Conservation (phyloP, 352 stramenopile species). For the Globisporangium cystogenes region DNA sequence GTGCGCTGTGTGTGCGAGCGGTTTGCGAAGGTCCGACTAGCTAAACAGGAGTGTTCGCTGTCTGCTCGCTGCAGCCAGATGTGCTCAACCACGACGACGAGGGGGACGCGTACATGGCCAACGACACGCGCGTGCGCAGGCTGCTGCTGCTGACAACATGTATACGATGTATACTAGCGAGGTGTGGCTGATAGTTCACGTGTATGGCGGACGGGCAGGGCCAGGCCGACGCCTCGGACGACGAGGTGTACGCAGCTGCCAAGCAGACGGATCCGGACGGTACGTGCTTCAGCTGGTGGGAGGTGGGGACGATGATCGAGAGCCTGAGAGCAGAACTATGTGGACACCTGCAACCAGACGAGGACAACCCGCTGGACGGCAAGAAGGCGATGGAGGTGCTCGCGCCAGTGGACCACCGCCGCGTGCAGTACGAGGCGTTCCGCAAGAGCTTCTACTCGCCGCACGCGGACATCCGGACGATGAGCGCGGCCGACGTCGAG, state of each 20-base stretch:
- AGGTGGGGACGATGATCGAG: not conserved
- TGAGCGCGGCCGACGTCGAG: slow-evolving; percentile 30
- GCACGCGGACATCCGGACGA: slow-evolving; percentile 30
- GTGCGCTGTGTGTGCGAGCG: slow-evolving; percentile 13
- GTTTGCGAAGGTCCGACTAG: too few relatives aligned
- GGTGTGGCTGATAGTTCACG: not conserved
- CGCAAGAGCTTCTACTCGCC: slow-evolving; percentile 70
- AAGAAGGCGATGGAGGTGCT: slow-evolving; percentile 78
- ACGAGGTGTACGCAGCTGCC: slow-evolving; percentile 70
- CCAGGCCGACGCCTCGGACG: slow-evolving; percentile 44
- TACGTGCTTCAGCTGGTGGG: not conserved
- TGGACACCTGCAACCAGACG: too few relatives aligned
- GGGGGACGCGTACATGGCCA: slow-evolving; percentile 20
- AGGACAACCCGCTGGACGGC: slow-evolving; percentile 18
- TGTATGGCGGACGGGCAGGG: slow-evolving; percentile 18
- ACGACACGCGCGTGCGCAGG: slow-evolving; percentile 10
- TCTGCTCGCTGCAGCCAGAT: slow-evolving; percentile 6
- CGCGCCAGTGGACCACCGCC: slow-evolving; percentile 56
- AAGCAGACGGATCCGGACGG: slow-evolving; percentile 35
- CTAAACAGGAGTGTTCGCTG: not conserved
- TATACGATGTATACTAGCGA: not conserved
- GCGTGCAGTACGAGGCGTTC: slow-evolving; percentile 78
- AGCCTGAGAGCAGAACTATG: not conserved
- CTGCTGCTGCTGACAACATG: not conserved
- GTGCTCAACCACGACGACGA: slow-evolving; percentile 20